phyloP scores from a whole-genome alignment of 2,329 filamentous ascomycete genomes.

The Aspergillus transmontanensis region DNA sequence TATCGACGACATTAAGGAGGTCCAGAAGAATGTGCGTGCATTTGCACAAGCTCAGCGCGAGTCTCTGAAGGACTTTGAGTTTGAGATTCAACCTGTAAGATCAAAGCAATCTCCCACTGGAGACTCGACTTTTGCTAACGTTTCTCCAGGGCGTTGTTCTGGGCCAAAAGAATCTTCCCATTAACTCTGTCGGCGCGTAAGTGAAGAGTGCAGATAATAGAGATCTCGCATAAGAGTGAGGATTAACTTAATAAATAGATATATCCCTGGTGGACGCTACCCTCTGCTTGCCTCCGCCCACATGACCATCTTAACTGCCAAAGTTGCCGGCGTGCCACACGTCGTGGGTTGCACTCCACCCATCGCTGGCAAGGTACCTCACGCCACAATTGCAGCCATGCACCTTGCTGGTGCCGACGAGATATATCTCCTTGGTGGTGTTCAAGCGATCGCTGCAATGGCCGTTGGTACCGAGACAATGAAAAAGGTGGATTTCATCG shows the following conservation, averaged over 20 bases:
- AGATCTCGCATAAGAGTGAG: neutral
- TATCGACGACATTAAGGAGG: neutral
- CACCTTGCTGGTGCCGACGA: neutral
- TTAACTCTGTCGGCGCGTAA: neutral
- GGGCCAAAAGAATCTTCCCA: neutral
- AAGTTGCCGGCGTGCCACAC: neutral
- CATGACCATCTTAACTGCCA: neutral
- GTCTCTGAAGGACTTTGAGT: neutral
- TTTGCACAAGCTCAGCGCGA: neutral
- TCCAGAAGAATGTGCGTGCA: neutral
- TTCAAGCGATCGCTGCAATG: neutral
- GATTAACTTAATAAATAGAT: neutral
- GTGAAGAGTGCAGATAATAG: neutral
- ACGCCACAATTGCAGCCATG: neutral
- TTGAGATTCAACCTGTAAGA: neutral
- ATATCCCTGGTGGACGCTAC: neutral
- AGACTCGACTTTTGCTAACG: neutral
- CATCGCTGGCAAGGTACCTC: neutral
- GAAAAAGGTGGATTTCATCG: neutral
- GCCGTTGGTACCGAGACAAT: neutral
- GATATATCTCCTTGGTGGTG: neutral
- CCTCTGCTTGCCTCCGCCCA: neutral
- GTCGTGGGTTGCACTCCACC: neutral
- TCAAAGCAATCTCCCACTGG: neutral
- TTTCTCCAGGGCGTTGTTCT: neutral